Base-by-base conservation (phyloP, 352 stramenopile genomes). In the Thraustochytrium sp. region DNA sequence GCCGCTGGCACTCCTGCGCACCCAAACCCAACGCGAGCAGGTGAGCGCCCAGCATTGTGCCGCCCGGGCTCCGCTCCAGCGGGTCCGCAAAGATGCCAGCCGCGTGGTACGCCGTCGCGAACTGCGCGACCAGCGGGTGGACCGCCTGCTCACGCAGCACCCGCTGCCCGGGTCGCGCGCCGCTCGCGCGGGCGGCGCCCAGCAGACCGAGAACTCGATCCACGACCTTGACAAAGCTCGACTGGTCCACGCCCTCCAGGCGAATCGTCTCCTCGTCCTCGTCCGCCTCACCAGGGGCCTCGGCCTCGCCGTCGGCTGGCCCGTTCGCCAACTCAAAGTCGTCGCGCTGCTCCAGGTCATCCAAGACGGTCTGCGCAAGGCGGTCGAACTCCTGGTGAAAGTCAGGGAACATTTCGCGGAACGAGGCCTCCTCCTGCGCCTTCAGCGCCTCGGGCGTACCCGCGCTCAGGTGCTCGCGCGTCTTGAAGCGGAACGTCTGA, bases 371-470 rank as follows among this genome's bases (percentile, higher is more conserved):
- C 40, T 86, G 73, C 36, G 78, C 36, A 21, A 87, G 76, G 76
- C 82, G 74, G 85, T 88, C 62, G 82, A 90, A 93, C 44, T 89
- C 85, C 37, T 82, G 86, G 73, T 88, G 82, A 85, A 97, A 97
- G 87, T 98, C 92, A 18, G 95, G 95, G 86, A 98, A 98, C 82
- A 98, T 92, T 26, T 96, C 87, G 3, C 90, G 87, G 77, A 94
- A 97, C 51, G 95, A 91, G 42, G 92, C 86, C 80, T 98, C 93
- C 13, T 89, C 80, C 9, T 54, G 49, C 56, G 85, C 88, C 64
- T 87, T 72, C 44, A 88, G 31, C 26, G 73, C 76, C 29, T 82
- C 56, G 4, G 51, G 62, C 13, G 29, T 83, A 34, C 48, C 63
- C 5, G 61, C 82, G 38, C 21, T 26, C 21, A 82, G n/a, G 36